phyloP scores from a whole-genome alignment of 2,329 filamentous ascomycete genomes.

The Parafenestella ontariensis region DNA sequence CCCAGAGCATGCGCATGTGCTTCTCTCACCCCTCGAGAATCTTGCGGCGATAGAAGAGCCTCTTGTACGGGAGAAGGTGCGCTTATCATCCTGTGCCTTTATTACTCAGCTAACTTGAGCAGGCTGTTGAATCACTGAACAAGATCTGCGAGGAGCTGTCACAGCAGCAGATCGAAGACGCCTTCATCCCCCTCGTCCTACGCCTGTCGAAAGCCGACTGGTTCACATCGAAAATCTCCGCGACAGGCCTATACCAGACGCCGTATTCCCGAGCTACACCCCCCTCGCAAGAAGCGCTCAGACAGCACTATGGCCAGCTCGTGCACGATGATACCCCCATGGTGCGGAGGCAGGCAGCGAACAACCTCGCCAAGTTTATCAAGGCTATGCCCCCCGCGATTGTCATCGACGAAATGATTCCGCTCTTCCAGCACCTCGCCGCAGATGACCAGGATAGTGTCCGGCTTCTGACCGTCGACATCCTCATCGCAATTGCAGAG shows the following conservation, averaged over 20 bases:
- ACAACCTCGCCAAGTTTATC: conserved; percentile 95
- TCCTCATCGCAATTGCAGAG: conserved; percentile 95
- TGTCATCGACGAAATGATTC: conserved; percentile 98
- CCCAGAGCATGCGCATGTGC: conserved; percentile 90
- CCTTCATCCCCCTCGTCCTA: conserved; percentile 94
- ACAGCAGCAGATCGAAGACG: conserved; percentile 90
- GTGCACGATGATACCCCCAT: conserved; percentile 99
- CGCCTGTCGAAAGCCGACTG: conserved; percentile 99
- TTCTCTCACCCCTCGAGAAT: conserved; percentile 96
- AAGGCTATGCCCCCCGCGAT: conserved; percentile 93
- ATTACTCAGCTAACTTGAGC: conserved; percentile 38
- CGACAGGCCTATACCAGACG: conserved; percentile 90
- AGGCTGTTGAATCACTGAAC: conserved; percentile 99
- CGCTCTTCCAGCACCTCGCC: conserved; percentile 95
- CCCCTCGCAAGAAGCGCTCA: conserved; percentile 86
- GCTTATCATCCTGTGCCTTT: not conserved
- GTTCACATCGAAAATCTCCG: conserved; percentile 99
- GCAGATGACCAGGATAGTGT: conserved; percentile 98
- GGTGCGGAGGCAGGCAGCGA: conserved; percentile 96
- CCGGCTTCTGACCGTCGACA: conserved; percentile 91
- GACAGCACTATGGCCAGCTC: conserved; percentile 88
- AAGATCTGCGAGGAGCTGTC: conserved; percentile 97
- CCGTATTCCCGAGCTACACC: conserved; percentile 92
- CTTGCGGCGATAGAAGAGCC: conserved; percentile 98
- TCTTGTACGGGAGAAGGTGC: conserved; percentile 94